Evolutionary conservation across 805 yeast species (phyloP).

Genomic region (Barnettozyma sp.): DNA sequence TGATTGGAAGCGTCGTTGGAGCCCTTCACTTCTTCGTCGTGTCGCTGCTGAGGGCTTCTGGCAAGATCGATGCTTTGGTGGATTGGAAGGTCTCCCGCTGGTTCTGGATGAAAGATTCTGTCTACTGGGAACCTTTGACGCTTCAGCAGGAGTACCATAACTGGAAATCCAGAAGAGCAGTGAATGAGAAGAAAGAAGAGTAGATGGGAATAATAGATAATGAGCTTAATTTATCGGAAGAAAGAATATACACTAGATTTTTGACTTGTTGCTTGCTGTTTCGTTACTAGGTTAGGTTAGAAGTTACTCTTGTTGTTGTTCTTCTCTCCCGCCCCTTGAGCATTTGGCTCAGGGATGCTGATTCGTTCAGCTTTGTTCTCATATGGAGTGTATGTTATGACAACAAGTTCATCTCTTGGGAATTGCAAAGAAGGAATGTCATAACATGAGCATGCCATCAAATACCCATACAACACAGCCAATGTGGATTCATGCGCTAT

Average conservation of each 20-base stretch:
- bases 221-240: neutral
- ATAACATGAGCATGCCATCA: slow-evolving; percentile 83
- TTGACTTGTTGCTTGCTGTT: no score
- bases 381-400: slow-evolving; percentile 82
- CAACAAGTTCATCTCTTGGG: slow-evolving; percentile 77
- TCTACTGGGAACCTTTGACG: slow-evolving; percentile 40
- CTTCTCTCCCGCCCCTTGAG: no score
- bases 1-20: slow-evolving; percentile 58
- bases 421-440: slow-evolving; percentile 81
- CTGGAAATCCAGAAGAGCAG: slow-evolving; percentile 25
- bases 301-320: no score
- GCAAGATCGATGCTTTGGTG: slow-evolving; percentile 60
- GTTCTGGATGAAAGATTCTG: slow-evolving; percentile 56
- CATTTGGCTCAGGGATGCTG: slow-evolving; percentile 27
- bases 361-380: slow-evolving; percentile 59
- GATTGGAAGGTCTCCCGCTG: slow-evolving; percentile 45
- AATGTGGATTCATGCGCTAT: slow-evolving; percentile 91
- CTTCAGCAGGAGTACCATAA: slow-evolving; percentile 39
- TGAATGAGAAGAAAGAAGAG: slow-evolving; percentile 3
- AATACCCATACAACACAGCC: slow-evolving; percentile 85
- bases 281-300: no score
- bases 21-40: slow-evolving; percentile 46
- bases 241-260: no score
- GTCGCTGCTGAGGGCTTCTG: slow-evolving; percentile 54
- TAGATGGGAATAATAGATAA: neutral